Evolutionary conservation across 768 basidiomycete species (phyloP).

Genomic region (Filobasidium wieringae): DNA sequence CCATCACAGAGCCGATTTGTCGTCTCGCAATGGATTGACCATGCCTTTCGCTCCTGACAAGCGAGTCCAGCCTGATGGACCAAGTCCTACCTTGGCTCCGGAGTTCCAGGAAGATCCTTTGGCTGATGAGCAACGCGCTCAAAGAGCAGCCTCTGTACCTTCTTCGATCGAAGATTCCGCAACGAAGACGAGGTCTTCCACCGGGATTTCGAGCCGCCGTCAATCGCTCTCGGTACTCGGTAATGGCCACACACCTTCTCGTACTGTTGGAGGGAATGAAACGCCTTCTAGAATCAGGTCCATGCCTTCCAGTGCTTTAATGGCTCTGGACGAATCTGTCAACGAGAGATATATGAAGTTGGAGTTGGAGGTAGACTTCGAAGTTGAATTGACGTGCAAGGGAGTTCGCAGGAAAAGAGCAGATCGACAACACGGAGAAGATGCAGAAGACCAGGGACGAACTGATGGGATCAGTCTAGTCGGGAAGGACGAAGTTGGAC

Average conservation of each 20-base stretch:
- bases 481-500: conserved; percentile 4
- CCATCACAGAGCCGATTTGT: not conserved
- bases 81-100: conserved; percentile 10
- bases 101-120: conserved; percentile 15
- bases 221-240: not conserved
- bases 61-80: conserved; percentile 3
- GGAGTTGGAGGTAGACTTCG: conserved; percentile 4
- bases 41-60: not conserved
- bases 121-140: conserved; percentile 2
- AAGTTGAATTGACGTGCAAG: conserved; percentile 1
- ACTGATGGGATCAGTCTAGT: not conserved
- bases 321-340: not conserved
- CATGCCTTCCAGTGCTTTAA: conserved; percentile 5
- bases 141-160: not conserved
- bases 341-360: conserved; percentile 9
- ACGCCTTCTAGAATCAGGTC: not conserved
- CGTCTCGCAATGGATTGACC: not conserved
- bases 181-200: not conserved
- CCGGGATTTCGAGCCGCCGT: not conserved
- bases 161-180: not conserved
- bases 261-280: not conserved
- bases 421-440: not conserved
- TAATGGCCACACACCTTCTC: not conserved
- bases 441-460: conserved; percentile 4
- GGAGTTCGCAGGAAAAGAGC: not conserved